These are phyloP conservation scores for Ambrosia hybrid DNA, from an alignment of 140 eudicot species.

Conservation along the genomic window DNA sequence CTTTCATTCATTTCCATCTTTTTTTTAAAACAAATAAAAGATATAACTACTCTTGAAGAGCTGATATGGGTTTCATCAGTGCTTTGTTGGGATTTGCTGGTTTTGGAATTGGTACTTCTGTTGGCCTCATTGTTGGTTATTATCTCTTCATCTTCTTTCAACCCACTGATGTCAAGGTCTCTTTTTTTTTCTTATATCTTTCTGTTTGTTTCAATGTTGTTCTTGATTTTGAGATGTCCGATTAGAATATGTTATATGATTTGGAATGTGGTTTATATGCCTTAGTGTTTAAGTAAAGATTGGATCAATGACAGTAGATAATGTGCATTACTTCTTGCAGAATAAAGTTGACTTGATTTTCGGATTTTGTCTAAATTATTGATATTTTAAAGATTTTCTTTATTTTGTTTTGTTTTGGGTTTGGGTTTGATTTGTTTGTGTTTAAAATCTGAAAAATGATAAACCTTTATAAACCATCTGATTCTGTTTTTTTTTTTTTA, in stretches of 20 bases:
- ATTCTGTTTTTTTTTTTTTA: no score
- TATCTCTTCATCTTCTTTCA: slow-evolving; percentile 78
- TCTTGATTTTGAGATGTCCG: background rate
- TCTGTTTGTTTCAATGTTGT: background rate
- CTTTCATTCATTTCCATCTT: background rate
- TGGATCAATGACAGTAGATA: slow-evolving; percentile 13
- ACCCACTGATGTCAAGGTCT: slow-evolving; percentile 87
- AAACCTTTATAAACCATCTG: background rate
- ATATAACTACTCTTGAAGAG: background rate
- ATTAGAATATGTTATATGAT: background rate
- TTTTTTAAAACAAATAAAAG: background rate
- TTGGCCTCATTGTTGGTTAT: slow-evolving; percentile 79
- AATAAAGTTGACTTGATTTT: slow-evolving; percentile 6
- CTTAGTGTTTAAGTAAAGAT: slow-evolving; percentile 7
- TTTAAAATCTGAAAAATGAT: background rate
- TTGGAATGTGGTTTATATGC: background rate
- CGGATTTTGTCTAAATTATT: slow-evolving; percentile 7
- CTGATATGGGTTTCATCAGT: slow-evolving; percentile 75
- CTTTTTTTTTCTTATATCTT: background rate
- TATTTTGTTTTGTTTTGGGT: background rate
- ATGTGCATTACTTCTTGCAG: slow-evolving; percentile 4
- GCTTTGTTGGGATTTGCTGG: slow-evolving; percentile 72
- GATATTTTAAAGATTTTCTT: background rate
- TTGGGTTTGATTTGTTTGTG: slow-evolving; percentile 4
- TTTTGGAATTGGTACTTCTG: slow-evolving; percentile 85